A percentile compares a stretch with the other conserved stretches of the same genome.
phyloP scores from a whole-genome alignment of 768 basidiomycete species.

The Kwoniella mangroviensis region DNA sequence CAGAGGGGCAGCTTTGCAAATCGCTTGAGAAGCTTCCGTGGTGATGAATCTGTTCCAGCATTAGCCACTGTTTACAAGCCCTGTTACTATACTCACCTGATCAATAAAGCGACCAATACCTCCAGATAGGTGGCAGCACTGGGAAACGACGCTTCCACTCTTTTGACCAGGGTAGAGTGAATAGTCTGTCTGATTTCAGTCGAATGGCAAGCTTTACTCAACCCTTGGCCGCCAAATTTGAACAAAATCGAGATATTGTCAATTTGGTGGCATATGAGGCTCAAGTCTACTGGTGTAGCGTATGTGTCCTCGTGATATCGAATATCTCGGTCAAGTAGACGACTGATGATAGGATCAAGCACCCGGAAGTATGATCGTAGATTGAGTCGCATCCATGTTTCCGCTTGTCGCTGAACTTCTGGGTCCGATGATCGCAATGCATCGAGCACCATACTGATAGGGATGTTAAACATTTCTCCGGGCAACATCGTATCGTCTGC shows the following conservation, averaged over 20 bases:
- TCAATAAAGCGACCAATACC: slow-evolving; percentile 71
- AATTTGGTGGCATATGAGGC: slow-evolving; percentile 71
- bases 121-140: slow-evolving; percentile 67
- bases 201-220: slow-evolving; percentile 73
- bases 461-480: slow-evolving; percentile 79
- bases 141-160: slow-evolving; percentile 61
- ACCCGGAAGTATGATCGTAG: slow-evolving; percentile 89
- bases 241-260: slow-evolving; percentile 77
- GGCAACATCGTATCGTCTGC: slow-evolving; percentile 77
- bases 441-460: slow-evolving; percentile 86
- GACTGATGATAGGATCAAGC: slow-evolving; percentile 76
- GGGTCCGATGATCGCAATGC: slow-evolving; percentile 78
- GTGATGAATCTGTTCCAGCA: slow-evolving; percentile 13
- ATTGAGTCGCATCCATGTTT: slow-evolving; percentile 97
- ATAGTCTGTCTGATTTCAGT: slow-evolving; percentile 70
- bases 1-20: not conserved
- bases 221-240: slow-evolving; percentile 86
- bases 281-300: slow-evolving; percentile 76
- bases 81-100: slow-evolving; percentile 63
- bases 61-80: not conserved
- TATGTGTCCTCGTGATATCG: slow-evolving; percentile 65
- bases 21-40: slow-evolving; percentile 6
- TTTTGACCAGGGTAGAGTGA: slow-evolving; percentile 67
- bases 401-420: slow-evolving; percentile 73
- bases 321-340: slow-evolving; percentile 28